phyloP scores from a whole-genome alignment of 495 filamentous ascomycete genomes.

The Neurospora pannonica region DNA sequence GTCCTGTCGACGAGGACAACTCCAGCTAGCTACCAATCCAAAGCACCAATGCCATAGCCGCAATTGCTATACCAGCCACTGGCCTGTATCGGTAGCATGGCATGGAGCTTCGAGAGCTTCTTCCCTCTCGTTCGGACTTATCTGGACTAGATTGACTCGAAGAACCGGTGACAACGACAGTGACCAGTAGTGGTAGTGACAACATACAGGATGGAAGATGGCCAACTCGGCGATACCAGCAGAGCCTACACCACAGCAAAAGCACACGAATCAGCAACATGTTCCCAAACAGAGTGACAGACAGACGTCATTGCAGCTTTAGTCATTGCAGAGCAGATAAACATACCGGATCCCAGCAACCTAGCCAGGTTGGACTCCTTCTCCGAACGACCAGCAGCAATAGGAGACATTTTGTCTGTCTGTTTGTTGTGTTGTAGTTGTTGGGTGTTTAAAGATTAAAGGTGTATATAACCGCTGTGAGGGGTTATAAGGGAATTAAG shows the following conservation, averaged over 20 bases:
- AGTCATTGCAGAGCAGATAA: background rate
- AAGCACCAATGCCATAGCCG: background rate
- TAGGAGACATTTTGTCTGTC: conserved; percentile 37
- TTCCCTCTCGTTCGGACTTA: background rate
- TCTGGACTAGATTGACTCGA: background rate
- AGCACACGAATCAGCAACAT: conserved; percentile 1
- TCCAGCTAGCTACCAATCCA: background rate
- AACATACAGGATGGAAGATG: conserved; percentile 86
- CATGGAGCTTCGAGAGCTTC: background rate
- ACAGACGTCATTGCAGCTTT: background rate
- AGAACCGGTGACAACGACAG: background rate
- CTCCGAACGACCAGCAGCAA: conserved; percentile 49
- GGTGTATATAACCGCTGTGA: background rate
- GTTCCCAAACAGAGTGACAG: background rate
- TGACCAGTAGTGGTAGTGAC: conserved; percentile 1
- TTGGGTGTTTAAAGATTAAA: background rate
- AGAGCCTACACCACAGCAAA: conserved; percentile 46
- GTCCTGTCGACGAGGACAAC: background rate
- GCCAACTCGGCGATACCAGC: conserved; percentile 94
- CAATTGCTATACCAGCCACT: conserved; percentile 2
- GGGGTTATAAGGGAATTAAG: background rate
- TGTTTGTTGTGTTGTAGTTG: background rate
- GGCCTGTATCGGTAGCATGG: conserved; percentile 5
- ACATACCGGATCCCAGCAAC: conserved; percentile 80
- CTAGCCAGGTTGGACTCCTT: conserved; percentile 84